Evolutionary conservation across 1,284 basidiomycete species (phyloP), one percentile per base, ranked within the genome.

Genomic region (Xerocomus nothofagi): DNA sequence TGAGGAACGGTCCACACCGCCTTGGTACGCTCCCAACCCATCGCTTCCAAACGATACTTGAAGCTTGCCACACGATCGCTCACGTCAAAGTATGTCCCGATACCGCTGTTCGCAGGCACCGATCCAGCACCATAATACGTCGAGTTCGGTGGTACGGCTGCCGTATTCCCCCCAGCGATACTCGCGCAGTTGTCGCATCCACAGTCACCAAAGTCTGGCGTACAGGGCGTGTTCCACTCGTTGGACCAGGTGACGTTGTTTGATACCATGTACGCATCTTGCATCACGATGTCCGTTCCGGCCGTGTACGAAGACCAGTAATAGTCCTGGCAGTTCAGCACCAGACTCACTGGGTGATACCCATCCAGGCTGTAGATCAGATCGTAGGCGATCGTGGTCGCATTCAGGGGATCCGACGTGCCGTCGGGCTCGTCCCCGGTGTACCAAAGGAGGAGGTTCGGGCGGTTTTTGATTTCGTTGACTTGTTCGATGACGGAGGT

Each of bases 361-460:
- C 80, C 80, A 40, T 90, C 87, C 11, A 88, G 68, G 3, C 75
- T 73, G 50, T 81, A 79, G 57, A 91, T 87, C n/a, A 82, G 69
- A 55, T 84, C 78, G 47, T 82, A 82, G 0, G 85, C 67, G 31
- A 65, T 67, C 1, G 69, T 57, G 0, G 86, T 84, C 1, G 83
- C 83, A 54, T 81, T 76, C 27, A 84, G 69, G 11, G 85, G 83
- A 54, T 88, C 85, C 20, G 74, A 76, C 2, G 79, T 75, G 31
- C 87, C 88, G 57, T 90, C 87, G 0, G 85, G 85, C 60, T 89
- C 86, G 55, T 89, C 86, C 0, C 73, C 85, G 9, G 86, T 88
- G 67, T 88, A 91, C 85, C 86, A 91, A 0, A 87, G 68, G 8
- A 91, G 72, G 15, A 91, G 73, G 54, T 87, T 88, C 0, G 80